Evolutionary conservation across 495 filamentous ascomycete genomes (phyloP).

Genomic region (Hypomontagnella monticulosa): DNA sequence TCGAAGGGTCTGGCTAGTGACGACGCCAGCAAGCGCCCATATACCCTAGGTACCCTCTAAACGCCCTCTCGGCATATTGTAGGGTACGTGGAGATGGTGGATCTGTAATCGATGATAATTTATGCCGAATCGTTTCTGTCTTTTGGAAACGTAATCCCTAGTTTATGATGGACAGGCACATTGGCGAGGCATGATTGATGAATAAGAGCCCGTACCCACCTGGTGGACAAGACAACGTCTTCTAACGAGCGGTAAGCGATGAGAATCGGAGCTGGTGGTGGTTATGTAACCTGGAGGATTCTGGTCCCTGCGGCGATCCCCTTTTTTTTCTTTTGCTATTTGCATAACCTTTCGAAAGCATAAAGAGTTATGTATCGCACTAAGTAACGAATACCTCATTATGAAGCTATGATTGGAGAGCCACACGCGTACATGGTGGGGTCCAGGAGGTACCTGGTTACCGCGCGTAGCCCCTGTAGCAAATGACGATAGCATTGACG

Average conservation of each 20-base stretch:
- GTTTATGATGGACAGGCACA: background rate
- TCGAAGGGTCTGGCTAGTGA: constrained; percentile 3
- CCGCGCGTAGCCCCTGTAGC: constrained; percentile 22
- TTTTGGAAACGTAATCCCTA: background rate
- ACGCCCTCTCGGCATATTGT: constrained; percentile 1
- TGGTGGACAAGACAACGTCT: background rate
- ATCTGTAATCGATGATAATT: constrained; percentile 10
- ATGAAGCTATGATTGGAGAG: background rate
- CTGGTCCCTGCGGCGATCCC: constrained; percentile 35
- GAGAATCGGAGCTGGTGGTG: constrained; percentile 16
- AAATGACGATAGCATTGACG: constrained; percentile 42
- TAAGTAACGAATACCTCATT: constrained; percentile 18
- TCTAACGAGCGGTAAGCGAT: constrained; percentile 5
- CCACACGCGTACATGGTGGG: background rate
- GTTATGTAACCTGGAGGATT: constrained; percentile 22
- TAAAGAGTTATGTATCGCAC: constrained; percentile 13
- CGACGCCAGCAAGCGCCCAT: constrained; percentile 13
- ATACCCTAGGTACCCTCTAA: background rate
- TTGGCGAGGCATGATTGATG: constrained; percentile 20
- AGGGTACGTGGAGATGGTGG: background rate
- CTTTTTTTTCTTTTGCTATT: constrained; percentile 2
- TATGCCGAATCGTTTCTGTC: constrained; percentile 13
- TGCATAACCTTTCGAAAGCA: constrained; percentile 15
- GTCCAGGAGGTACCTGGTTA: constrained; percentile 15
- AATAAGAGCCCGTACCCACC: constrained; percentile 5